Evolutionary conservation across 2,329 filamentous ascomycete genomes (phyloP).

Genomic region (Pleomassaria siparia): DNA sequence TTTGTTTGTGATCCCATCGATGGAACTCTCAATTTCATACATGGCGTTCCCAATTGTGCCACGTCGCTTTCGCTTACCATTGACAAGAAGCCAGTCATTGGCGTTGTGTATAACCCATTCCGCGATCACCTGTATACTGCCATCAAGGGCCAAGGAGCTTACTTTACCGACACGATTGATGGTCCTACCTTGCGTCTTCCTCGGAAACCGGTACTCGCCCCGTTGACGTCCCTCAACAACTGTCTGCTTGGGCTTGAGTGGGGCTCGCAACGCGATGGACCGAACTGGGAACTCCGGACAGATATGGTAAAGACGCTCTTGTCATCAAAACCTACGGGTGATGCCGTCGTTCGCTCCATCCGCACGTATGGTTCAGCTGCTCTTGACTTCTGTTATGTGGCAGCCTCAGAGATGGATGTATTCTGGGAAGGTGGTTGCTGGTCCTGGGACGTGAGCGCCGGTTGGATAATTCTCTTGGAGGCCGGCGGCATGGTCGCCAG

Average conservation of each 20-base stretch:
- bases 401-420: constrained; percentile 34
- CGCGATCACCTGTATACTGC: constrained; percentile 39
- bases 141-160: constrained; percentile 36
- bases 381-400: constrained; percentile 44
- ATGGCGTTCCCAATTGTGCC: constrained; percentile 40
- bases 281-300: constrained; percentile 41
- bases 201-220: constrained; percentile 24
- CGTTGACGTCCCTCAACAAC: constrained; percentile 31
- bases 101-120: constrained; percentile 41
- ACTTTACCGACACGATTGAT: constrained; percentile 24
- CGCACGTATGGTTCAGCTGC: constrained; percentile 41
- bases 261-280: constrained; percentile 40
- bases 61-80: constrained; percentile 36
- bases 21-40: constrained; percentile 44
- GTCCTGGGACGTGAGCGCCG: constrained; percentile 42
- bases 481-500: constrained; percentile 40
- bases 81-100: constrained; percentile 36
- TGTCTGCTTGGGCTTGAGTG: constrained; percentile 41
- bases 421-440: constrained; percentile 44
- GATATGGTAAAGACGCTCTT: constrained; percentile 31
- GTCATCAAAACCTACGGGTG: constrained; percentile 26
- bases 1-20: constrained; percentile 44
- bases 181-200: constrained; percentile 31
- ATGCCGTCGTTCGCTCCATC: constrained; percentile 37
- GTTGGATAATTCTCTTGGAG: constrained; percentile 43